Conservation (phyloP, 208 protist species). For the Trypanosoma caninum region DNA sequence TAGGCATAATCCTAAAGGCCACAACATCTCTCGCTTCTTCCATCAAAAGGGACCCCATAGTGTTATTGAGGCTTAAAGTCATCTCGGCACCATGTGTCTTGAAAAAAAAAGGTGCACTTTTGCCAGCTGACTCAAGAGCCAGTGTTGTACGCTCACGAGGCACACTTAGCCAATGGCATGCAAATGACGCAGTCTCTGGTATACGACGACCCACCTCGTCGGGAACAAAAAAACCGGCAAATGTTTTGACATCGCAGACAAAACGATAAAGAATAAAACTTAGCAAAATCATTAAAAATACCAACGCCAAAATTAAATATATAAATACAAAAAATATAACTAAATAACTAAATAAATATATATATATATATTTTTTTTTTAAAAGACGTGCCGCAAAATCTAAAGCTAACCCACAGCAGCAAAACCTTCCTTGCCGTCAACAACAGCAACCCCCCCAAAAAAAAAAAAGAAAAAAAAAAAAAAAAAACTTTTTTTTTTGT, state of each 20-base stretch:
- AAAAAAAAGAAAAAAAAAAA: slow-evolving; percentile 22
- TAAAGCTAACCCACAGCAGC: no score
- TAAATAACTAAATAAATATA: neutral
- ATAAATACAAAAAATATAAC: neutral
- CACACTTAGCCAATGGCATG: slow-evolving; percentile 55
- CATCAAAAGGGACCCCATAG: slow-evolving; percentile 24
- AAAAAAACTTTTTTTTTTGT: slow-evolving; percentile 4
- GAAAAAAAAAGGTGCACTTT: slow-evolving; percentile 43
- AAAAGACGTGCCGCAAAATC: no score
- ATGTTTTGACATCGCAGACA: slow-evolving; percentile 64
- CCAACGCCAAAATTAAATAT: neutral
- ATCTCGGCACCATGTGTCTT: slow-evolving; percentile 51
- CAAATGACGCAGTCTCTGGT: slow-evolving; percentile 57
- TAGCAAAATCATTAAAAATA: slow-evolving; percentile 36
- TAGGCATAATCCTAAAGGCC: slow-evolving; percentile 60
- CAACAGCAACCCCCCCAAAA: slow-evolving; percentile 4
- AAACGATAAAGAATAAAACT: slow-evolving; percentile 80
- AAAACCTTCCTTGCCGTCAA: no score
- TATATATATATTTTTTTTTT: no score
- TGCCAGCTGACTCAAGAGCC: slow-evolving; percentile 17
- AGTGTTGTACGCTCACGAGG: slow-evolving; percentile 29
- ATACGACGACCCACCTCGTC: slow-evolving; percentile 52
- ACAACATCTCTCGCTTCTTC: slow-evolving; percentile 50
- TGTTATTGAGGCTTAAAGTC: slow-evolving; percentile 48
- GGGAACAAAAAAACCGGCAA: slow-evolving; percentile 54